Evolutionary conservation across 148 eudicot species (phyloP).

Genomic region (Vaccinium vitisidaea): DNA sequence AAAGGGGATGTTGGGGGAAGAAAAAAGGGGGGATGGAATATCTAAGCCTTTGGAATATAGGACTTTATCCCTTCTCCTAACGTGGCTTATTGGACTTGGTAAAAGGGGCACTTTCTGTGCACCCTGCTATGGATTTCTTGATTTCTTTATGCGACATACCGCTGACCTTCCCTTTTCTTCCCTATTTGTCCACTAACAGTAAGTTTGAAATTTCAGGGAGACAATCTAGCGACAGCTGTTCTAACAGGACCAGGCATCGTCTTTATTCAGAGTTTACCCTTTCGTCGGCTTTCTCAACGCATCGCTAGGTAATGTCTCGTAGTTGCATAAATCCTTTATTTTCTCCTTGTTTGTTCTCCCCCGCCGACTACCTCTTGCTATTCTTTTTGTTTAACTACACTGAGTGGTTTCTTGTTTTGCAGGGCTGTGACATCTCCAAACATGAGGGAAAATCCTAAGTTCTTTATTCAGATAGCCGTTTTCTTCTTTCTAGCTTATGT

Average conservation of each 20-base stretch:
- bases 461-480: constrained; percentile 77
- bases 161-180: no score
- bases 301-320: constrained; percentile 65
- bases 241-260: constrained; percentile 96
- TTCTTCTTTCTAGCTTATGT: constrained; percentile 93
- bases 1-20: no score
- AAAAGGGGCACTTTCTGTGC: no score
- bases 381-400: not conserved
- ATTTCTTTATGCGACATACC: no score
- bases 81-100: no score
- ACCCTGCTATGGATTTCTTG: no score
- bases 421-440: constrained; percentile 96
- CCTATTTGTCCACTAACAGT: no score
- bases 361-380: not conserved
- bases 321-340: not conserved
- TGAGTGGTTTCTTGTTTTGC: constrained; percentile 24
- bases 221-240: constrained; percentile 69
- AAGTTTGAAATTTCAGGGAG: constrained; percentile 49
- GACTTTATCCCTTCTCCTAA: no score
- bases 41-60: no score
- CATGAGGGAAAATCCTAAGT: constrained; percentile 93
- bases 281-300: constrained; percentile 85
- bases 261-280: constrained; percentile 95
- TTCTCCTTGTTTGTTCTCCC: not conserved
- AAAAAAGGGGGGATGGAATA: no score